Evolutionary conservation across 1,284 basidiomycete species (phyloP).

Genomic region (Pseudozyma sp.): DNA sequence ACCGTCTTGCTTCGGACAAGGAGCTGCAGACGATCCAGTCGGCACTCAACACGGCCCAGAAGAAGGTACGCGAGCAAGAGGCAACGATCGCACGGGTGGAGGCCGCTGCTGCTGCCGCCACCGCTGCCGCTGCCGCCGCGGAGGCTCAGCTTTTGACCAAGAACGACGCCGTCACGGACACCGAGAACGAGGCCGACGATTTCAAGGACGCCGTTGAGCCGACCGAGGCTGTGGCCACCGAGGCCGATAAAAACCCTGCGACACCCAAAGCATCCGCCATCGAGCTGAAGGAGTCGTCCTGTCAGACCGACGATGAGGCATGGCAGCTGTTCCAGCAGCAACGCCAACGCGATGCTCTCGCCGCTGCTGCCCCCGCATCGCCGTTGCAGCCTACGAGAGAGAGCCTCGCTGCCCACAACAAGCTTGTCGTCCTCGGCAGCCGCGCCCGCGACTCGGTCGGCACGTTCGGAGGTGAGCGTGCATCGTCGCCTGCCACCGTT

Average conservation of each 20-base stretch:
- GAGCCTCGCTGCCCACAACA: conserved; percentile 32
- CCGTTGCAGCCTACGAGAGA: conserved; percentile 32
- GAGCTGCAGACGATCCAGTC: conserved; percentile 51
- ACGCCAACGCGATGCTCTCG: conserved; percentile 11
- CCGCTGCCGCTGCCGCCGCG: conserved; percentile 38
- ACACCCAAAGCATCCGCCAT: conserved; percentile 17
- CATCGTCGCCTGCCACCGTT: conserved; percentile 42
- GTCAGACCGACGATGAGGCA: conserved; percentile 56
- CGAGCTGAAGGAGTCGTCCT: conserved; percentile 50
- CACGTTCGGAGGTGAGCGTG: conserved; percentile 48
- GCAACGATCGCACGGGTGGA: conserved; percentile 34
- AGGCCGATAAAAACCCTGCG: conserved; percentile 14
- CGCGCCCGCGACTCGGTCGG: conserved; percentile 49
- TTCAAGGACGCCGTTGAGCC: conserved; percentile 42
- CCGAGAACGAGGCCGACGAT: conserved; percentile 47
- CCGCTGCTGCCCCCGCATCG: conserved; percentile 12
- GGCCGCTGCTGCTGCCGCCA: conserved; percentile 41
- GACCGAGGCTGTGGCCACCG: conserved; percentile 4
- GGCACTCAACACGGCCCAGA: conserved; percentile 47
- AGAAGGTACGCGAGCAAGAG: conserved; percentile 50
- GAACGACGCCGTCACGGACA: conserved; percentile 38
- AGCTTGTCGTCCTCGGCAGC: conserved; percentile 45
- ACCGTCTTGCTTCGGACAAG: conserved; percentile 46
- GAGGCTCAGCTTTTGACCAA: conserved; percentile 39
- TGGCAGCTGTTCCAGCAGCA: conserved; percentile 46